These are phyloP conservation scores for Aspergillus jensenii DNA, from an alignment of 2,329 filamentous ascomycete species.

Conservation along the genomic window DNA sequence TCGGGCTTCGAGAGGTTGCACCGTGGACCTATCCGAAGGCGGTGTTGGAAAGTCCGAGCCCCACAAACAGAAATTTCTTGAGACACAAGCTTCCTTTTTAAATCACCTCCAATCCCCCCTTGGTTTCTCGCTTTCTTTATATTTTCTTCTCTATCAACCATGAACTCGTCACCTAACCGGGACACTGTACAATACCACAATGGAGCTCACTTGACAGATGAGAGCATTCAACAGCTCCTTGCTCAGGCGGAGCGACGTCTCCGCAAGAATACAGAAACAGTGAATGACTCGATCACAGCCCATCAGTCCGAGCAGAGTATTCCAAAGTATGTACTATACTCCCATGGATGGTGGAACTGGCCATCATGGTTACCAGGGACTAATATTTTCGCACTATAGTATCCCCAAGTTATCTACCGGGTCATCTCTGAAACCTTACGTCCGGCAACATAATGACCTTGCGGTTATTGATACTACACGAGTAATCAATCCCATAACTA, in stretches of 20 bases:
- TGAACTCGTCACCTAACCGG: neutral
- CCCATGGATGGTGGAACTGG: too few species aligned
- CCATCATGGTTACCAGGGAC: neutral
- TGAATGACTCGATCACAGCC: neutral
- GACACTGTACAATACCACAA: neutral
- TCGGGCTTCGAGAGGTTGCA: too few species aligned
- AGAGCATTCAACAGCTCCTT: conserved; percentile 64
- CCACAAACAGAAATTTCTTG: conserved; percentile 6
- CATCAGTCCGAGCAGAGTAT: neutral
- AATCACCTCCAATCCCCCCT: neutral
- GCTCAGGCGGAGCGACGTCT: conserved; percentile 63
- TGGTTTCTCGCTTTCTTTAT: neutral
- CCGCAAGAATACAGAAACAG: conserved; percentile 20
- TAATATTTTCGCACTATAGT: conserved; percentile 25
- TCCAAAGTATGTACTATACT: conserved; percentile 3
- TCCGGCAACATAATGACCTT: conserved; percentile 53
- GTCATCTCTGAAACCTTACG: conserved; percentile 53
- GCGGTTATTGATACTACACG: conserved; percentile 54
- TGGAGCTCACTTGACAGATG: conserved; percentile 56
- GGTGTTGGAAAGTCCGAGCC: neutral
- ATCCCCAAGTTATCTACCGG: conserved; percentile 54
- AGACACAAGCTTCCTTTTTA: neutral
- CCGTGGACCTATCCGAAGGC: too few species aligned
- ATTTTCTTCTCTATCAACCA: neutral
- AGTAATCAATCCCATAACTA: conserved; percentile 50